Evolutionary conservation across 2,329 filamentous ascomycete species (phyloP), one percentile per base, ranked within the genome.

Genomic region (Fusarium marasasianum): DNA sequence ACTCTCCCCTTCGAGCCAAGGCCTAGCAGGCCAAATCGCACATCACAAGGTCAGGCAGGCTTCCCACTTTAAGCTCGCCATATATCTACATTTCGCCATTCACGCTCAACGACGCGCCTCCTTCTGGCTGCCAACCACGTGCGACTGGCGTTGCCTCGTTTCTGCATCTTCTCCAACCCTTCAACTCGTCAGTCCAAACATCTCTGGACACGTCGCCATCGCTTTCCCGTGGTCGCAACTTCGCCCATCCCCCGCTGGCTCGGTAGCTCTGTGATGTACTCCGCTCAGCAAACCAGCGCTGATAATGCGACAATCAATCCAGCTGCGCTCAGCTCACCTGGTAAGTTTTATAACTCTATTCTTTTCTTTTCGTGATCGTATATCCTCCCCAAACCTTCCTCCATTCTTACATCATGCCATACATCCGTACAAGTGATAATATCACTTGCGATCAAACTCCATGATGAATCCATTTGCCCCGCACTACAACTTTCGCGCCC

Each of bases 231-330:
- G 56, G 72, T 75, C 71, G 74, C 74, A 69, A 68, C 62, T 77
- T 55, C 62, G 53, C 63, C 63, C 58, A 65, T 70, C 74, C 63
- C 75, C 69, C 68, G 66, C 73, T 79, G 76, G 73, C 69, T 75
- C 74, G 76, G 74, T 71, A 75, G 73, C 65, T 77, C 65, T 76
- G 79, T 72, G 79, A 84, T 83, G 82, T 83, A 83, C 80, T 80
- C 81, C 72, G 80, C 78, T 69, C 81, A 78, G 84, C 88, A 91
- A 83, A 92, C 92, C 87, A 90, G 91, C 84, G 92, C 93, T 89
- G 92, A 94, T 83, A 92, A 92, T 87, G 93, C 93, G 82, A 97
- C 94, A 81, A 96, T 97, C 88, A 94, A 97, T 88, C 94, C 94
- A 82, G 94, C 94, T 80, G 93, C 93, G 75, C 89, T 97, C 86